Conservation (phyloP, 225 moss, liverwort and hornwort species). For the Climacium dendroides region DNA sequence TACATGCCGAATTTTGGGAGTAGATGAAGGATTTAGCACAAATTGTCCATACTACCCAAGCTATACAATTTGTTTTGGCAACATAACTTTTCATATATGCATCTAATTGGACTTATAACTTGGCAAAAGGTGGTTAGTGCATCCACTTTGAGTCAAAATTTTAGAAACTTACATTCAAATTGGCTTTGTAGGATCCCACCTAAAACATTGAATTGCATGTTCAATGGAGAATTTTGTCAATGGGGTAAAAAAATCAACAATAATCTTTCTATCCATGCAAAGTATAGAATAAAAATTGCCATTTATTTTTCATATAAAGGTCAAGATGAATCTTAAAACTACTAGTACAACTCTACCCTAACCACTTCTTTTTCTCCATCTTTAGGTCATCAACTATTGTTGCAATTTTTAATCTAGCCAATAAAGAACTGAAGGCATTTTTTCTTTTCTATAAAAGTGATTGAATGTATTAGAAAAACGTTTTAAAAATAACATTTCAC, state of each 20-base stretch:
- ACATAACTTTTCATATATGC: background rate
- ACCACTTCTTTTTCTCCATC: background rate
- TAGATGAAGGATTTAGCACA: background rate
- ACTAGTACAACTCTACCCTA: background rate
- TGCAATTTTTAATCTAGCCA: background rate
- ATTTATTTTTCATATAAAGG: background rate
- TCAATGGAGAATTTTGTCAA: accelerated
- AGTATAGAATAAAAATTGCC: accelerated
- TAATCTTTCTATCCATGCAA: background rate
- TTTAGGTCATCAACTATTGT: background rate
- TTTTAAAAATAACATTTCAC: background rate
- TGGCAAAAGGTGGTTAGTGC: background rate
- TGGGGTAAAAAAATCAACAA: background rate
- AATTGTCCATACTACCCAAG: background rate
- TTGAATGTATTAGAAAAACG: background rate
- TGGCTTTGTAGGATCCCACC: background rate
- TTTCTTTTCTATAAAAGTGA: background rate
- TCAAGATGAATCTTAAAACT: background rate
- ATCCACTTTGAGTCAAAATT: background rate
- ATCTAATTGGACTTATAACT: background rate
- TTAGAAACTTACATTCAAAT: background rate
- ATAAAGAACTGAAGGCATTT: background rate
- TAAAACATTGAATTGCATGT: background rate
- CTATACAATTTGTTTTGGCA: background rate
- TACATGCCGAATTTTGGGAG: background rate